Percentiles rank a stretch among this genome's conserved stretches.
Evolutionary conservation across 176 grass and related monocot species (phyloP).

Genomic region (Lolium multiflorum): DNA sequence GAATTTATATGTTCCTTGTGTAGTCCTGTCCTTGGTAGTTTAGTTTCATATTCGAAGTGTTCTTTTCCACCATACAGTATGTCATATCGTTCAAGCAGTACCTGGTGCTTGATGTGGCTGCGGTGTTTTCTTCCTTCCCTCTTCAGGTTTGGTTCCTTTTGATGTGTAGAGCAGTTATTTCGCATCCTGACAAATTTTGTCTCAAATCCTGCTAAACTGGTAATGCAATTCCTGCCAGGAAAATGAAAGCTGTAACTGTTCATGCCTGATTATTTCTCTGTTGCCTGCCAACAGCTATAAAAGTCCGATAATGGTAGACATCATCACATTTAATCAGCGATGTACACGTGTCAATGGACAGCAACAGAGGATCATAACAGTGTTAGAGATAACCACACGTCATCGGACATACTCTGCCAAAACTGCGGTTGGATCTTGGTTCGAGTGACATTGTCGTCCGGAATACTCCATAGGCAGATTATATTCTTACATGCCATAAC

Average conservation of each 20-base stretch:
- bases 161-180: not conserved
- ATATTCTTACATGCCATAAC: no score
- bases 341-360: not conserved
- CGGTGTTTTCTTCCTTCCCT: not conserved
- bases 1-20: not conserved
- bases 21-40: not conserved
- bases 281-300: not conserved
- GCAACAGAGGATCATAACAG: not conserved
- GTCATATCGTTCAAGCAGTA: not conserved
- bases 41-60: not conserved
- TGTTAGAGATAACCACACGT: not conserved
- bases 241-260: not conserved
- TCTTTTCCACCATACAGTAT: not conserved
- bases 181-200: not conserved
- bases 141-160: not conserved
- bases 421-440: no score
- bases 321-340: not conserved
- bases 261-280: not conserved
- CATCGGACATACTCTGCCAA: no score
- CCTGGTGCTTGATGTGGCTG: not conserved
- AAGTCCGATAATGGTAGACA: not conserved
- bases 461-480: no score
- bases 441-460: no score
- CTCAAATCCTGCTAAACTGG: not conserved
- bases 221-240: not conserved